Evolutionary conservation across 108 stramenopile species (phyloP), one percentile per base, ranked within the genome.

Genomic region (Discostella stelligeroides): DNA sequence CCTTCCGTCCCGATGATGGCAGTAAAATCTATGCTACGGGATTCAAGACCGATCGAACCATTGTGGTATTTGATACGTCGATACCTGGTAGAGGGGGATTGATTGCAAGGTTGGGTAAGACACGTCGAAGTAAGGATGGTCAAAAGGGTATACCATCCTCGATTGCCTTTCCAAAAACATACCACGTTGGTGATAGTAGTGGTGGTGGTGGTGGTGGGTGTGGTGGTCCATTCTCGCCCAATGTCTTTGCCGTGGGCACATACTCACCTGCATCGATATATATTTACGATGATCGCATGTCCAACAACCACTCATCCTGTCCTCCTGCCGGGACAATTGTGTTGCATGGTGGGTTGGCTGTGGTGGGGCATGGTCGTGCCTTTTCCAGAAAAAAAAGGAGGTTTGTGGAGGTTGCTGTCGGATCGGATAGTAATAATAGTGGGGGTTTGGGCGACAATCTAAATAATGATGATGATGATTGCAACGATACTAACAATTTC

Each of bases 241-340:
- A 85, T 66, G 48, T 94, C 2, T 72, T 94, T 50, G 88, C 88
- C 6, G 80, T 90, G 9, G 93, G 90, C 10, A 88, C 93, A 0
- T 94, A 90, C 60, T 83, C 93, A 12, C 92, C 92, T 46, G 90
- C 90, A 51, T 94, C 93, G 11, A 87, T 94, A 27, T 94, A 91
- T 51, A 57, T 94, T 7, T 94, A 91, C 45, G 93, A 94, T 78
- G 75, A 82, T 65, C 86, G 93, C 25, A 62, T 84, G 58, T 34
- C 80, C 17, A 50, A 70, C 25, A 24, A 45, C 23, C 24, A 54
- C 28, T 80, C 80, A 10, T 40, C 72, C n/a, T n/a, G n/a, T n/a
- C n/a, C n/a, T n/a, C n/a, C n/a, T n/a, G n/a, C n/a, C 40, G 82
- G 82, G 21, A 70, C 77, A 0, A 70, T 86, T 43, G 58, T 84